Evolutionary conservation across 2,329 filamentous ascomycete genomes (phyloP).

Genomic region (Ramularia collo-cygni): DNA sequence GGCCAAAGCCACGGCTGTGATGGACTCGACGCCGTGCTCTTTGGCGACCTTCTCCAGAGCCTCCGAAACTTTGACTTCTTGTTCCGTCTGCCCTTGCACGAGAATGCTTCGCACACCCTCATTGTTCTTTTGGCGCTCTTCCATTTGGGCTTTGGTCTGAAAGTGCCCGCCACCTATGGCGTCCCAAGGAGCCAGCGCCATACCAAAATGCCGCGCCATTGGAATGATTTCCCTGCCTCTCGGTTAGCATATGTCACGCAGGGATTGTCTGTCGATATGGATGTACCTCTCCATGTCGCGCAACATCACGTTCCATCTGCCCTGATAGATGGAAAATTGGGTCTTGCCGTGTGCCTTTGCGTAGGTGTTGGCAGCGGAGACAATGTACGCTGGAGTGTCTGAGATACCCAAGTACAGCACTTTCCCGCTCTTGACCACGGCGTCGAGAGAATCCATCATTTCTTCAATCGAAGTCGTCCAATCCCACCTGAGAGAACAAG

Average conservation of each 20-base stretch:
- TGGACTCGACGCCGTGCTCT: slow-evolving; percentile 41
- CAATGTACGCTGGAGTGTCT: slow-evolving; percentile 41
- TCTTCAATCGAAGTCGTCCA: slow-evolving; percentile 37
- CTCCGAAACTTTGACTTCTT: slow-evolving; percentile 47
- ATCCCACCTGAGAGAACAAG: slow-evolving; percentile 34
- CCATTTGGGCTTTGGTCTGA: slow-evolving; percentile 39
- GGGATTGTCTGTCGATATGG: not conserved
- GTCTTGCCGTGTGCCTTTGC: slow-evolving; percentile 32
- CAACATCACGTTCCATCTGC: slow-evolving; percentile 36
- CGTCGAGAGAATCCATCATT: slow-evolving; percentile 39
- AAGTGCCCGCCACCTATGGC: slow-evolving; percentile 42
- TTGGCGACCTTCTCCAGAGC: slow-evolving; percentile 56
- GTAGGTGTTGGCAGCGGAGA: slow-evolving; percentile 34
- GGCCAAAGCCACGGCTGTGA: slow-evolving; percentile 47
- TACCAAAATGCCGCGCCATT: slow-evolving; percentile 38
- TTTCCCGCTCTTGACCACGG: slow-evolving; percentile 35
- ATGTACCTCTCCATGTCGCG: slow-evolving; percentile 21
- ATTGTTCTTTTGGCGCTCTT: slow-evolving; percentile 35
- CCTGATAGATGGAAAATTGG: slow-evolving; percentile 32
- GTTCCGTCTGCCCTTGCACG: slow-evolving; percentile 30
- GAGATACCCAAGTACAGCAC: slow-evolving; percentile 41
- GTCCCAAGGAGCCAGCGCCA: slow-evolving; percentile 49
- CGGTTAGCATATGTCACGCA: slow-evolving; percentile 18
- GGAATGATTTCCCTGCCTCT: slow-evolving; percentile 33
- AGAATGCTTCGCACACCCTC: slow-evolving; percentile 28